Conservation (phyloP, 2,329 filamentous ascomycete genomes). For the Aschersonia sp. region DNA sequence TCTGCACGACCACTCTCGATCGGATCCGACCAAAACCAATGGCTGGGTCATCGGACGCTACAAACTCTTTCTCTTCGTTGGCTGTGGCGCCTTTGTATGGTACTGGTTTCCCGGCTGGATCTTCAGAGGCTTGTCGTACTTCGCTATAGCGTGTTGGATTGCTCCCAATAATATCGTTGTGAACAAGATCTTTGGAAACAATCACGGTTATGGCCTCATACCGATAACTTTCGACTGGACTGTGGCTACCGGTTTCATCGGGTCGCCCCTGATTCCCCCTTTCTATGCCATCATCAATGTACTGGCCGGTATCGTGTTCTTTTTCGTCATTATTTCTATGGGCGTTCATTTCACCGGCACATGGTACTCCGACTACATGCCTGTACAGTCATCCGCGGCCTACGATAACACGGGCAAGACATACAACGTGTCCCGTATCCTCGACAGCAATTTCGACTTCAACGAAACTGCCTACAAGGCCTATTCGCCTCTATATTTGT, state of each 20-base stretch:
- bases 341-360: constrained; percentile 42
- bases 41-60: constrained; percentile 54
- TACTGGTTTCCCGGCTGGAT: constrained; percentile 51
- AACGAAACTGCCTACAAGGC: constrained; percentile 44
- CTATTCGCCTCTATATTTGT: constrained; percentile 53
- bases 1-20: constrained; percentile 28
- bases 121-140: constrained; percentile 46
- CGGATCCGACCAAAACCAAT: constrained; percentile 33
- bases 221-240: constrained; percentile 46
- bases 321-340: constrained; percentile 42
- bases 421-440: constrained; percentile 48
- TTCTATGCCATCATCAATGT: constrained; percentile 43
- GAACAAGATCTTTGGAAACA: constrained; percentile 48
- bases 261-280: constrained; percentile 35
- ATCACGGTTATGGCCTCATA: constrained; percentile 42
- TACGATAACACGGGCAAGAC: constrained; percentile 48
- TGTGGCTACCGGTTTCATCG: constrained; percentile 31
- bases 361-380: constrained; percentile 46
- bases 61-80: constrained; percentile 45
- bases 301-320: constrained; percentile 35
- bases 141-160: constrained; percentile 48
- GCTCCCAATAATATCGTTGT: constrained; percentile 44
- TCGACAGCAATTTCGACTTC: constrained; percentile 40
- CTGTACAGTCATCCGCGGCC: constrained; percentile 43
- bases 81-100: constrained; percentile 35